Percentiles rank a stretch among this genome's conserved stretches.
These are phyloP conservation scores for Comarum palustre DNA, from an alignment of 306 rosid species.

Conservation along the genomic window DNA sequence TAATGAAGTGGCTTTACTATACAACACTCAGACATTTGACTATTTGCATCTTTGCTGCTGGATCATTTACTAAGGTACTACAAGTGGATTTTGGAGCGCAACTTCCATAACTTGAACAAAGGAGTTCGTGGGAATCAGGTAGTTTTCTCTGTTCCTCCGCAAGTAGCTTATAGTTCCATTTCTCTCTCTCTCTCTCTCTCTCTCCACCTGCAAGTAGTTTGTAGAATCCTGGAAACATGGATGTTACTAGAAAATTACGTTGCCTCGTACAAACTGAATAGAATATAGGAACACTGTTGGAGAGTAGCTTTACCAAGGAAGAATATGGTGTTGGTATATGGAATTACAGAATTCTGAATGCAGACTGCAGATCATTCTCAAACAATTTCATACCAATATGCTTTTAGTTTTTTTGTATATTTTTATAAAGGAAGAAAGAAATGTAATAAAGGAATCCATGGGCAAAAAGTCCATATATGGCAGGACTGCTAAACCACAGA, in stretches of 20 bases:
- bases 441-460: not conserved
- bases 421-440: not conserved
- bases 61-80: constrained; percentile 66
- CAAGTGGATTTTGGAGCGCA: constrained; percentile 99
- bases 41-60: constrained; percentile 18
- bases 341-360: not conserved
- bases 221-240: not conserved
- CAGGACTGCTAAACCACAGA: not conserved
- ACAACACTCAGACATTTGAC: constrained; percentile 19
- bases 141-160: not conserved
- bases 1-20: constrained; percentile 7
- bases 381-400: not conserved
- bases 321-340: not conserved
- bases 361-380: not conserved
- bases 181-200: not conserved
- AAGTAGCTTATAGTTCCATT: not conserved
- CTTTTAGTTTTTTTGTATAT: not conserved
- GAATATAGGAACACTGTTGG: not conserved
- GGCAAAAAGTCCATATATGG: not conserved
- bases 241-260: not conserved
- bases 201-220: not conserved
- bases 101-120: constrained; percentile 94
- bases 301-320: not conserved
- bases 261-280: not conserved
- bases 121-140: constrained; percentile 99